Base-by-base conservation (phyloP, 768 basidiomycete genomes). In the Neoboletus magnificus region DNA sequence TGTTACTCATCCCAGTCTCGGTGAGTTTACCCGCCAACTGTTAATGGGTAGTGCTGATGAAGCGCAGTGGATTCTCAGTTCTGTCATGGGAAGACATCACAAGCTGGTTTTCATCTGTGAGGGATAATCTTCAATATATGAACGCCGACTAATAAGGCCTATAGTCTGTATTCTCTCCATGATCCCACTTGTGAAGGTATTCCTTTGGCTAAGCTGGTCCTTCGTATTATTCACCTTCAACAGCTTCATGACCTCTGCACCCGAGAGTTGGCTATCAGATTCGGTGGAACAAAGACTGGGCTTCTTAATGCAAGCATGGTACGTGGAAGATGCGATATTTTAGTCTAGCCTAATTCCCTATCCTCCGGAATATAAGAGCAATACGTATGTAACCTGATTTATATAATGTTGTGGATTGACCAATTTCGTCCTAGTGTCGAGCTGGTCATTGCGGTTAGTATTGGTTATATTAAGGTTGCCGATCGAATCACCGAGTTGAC, bases 301-400 rank as follows among this genome's bases (percentile, higher is more conserved):
- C 75, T 95, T 20, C 73, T 93, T 32, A 93, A 93, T 61, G 90
- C 89, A 40, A 89, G 84, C 68, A 75, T 91, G 83, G 88, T 89
- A 66, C 48, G 80, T 65, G 15, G 13, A 29, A 8, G 7, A 30
- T 18, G 32, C 8, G 1, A 49, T 35, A 10, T 39, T 37, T 42
- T 5, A 0, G n/a, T 32, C n/a, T 10, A 18, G 12, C 44, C 58
- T 69, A 11, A 57, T 37, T 39, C 5, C 29, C n/a, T 48, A 32
- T 27, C 35, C n/a, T 47, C 20, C 20, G 40, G 18, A 50, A 62
- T 33, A 25, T 6, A 47, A 89, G 88, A 85, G 82, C 52, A 90
- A 90, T 83, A 68, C 69, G 85, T 88, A 67, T 66, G 85, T 76
- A 2, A 25, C 62, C 58, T 29, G 42, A 53, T 49, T 43, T 20